phyloP scores from a whole-genome alignment of 176 grass and related monocot genomes.

The Areca catechu region DNA sequence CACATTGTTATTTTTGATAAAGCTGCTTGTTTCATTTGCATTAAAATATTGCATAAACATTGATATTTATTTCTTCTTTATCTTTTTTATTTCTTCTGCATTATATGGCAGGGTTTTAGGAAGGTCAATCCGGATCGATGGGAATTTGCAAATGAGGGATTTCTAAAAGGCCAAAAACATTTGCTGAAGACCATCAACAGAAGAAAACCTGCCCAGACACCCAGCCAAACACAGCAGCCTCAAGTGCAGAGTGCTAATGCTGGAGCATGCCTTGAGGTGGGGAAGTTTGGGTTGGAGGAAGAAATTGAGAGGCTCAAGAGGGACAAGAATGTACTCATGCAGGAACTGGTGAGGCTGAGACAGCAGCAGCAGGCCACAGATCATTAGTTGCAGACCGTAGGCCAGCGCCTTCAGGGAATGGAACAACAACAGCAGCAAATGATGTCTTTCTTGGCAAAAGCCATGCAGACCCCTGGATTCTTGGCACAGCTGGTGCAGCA shows the following conservation, averaged over 20 bases:
- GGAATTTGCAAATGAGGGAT: conserved; percentile 88
- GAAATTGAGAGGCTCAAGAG: conserved; percentile 79
- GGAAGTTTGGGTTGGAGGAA: conserved; percentile 66
- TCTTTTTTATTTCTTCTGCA: too few relatives aligned
- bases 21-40: too few relatives aligned
- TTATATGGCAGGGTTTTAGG: conserved; percentile 52
- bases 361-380: conserved; percentile 59
- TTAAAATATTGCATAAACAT: too few relatives aligned
- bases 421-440: conserved; percentile 67
- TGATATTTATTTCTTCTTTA: too few relatives aligned
- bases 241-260: conserved; percentile 36
- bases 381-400: conserved; percentile 50
- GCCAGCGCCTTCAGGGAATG: conserved; percentile 62
- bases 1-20: too few relatives aligned
- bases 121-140: conserved; percentile 82
- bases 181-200: conserved; percentile 25
- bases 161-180: conserved; percentile 64
- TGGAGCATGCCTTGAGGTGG: conserved; percentile 52
- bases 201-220: conserved; percentile 18
- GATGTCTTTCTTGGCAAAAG: conserved; percentile 60
- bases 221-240: conserved; percentile 19
- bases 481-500: conserved; percentile 50
- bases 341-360: conserved; percentile 67
- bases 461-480: conserved; percentile 54
- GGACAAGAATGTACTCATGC: conserved; percentile 71